Percentiles rank a stretch among this genome's conserved stretches.
Evolutionary conservation across 2,329 filamentous ascomycete genomes (phyloP).

Genomic region (Endocalyx cinctus): DNA sequence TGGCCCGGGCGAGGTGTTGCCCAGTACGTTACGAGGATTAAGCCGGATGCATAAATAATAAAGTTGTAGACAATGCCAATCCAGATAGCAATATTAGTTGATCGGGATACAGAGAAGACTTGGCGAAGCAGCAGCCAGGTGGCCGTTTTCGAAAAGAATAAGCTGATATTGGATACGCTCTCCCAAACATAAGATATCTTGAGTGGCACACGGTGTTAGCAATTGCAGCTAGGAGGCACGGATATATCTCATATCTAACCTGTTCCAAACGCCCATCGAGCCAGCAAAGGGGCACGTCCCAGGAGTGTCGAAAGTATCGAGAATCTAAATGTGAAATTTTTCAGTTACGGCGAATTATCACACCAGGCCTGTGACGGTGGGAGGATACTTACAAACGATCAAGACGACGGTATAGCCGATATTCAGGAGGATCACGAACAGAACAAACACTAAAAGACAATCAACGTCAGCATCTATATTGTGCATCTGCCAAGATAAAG

Average conservation of each 20-base stretch:
- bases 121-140: conserved; percentile 9
- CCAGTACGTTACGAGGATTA: conserved; percentile 4
- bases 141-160: conserved; percentile 11
- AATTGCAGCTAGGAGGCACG: not conserved
- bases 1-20: conserved; percentile 4
- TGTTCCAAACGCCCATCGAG: conserved; percentile 2
- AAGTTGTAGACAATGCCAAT: conserved; percentile 6
- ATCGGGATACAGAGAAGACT: conserved; percentile 6
- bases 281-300: conserved; percentile 8
- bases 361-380: too few species aligned
- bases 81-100: conserved; percentile 9
- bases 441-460: conserved; percentile 3
- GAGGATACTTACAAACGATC: conserved; percentile 2
- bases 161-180: conserved; percentile 2
- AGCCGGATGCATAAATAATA: conserved; percentile 3
- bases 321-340: conserved; percentile 1
- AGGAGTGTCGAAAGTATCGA: conserved; percentile 6
- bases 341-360: too few species aligned
- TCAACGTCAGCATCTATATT: not conserved
- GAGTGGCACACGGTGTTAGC: conserved; percentile 4
- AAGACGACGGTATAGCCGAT: conserved; percentile 4
- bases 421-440: conserved; percentile 3
- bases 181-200: conserved; percentile 7
- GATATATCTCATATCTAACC: conserved; percentile 2
- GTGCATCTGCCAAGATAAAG: not conserved